These are phyloP conservation scores for Tausonia pullulans DNA, from an alignment of 1,284 basidiomycete species.

Conservation along the genomic window DNA sequence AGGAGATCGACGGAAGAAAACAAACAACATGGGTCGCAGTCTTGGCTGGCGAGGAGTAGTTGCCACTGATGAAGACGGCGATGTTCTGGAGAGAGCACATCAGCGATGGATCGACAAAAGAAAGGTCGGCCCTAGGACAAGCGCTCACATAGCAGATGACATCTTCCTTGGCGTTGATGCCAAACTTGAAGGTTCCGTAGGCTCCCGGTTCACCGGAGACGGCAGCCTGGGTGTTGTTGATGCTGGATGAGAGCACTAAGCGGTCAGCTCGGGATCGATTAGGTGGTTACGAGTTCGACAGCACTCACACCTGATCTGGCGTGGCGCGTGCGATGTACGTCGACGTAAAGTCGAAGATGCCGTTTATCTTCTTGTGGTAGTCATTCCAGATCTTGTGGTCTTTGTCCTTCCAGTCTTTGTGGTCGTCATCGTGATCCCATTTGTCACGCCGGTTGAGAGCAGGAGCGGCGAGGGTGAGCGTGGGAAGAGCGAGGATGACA, in stretches of 20 bases:
- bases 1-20: neutral
- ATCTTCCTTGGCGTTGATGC: conserved; percentile 30
- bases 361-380: conserved; percentile 13
- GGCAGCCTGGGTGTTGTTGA: conserved; percentile 25
- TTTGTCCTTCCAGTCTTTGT: neutral
- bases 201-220: conserved; percentile 28
- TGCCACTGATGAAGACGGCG: conserved; percentile 26
- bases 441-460: conserved; percentile 14
- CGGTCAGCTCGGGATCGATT: neutral
- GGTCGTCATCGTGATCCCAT: conserved; percentile 16
- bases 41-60: conserved; percentile 30
- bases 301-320: conserved; percentile 23
- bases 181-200: conserved; percentile 29
- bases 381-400: conserved; percentile 18
- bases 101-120: conserved; percentile 1
- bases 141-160: conserved; percentile 30
- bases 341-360: conserved; percentile 31
- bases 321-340: conserved; percentile 28
- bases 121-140: neutral
- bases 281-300: neutral
- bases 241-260: conserved; percentile 8
- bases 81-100: conserved; percentile 21
- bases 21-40: conserved; percentile 32
- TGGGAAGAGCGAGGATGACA: conserved; percentile 18
- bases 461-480: conserved; percentile 19